phyloP scores from a whole-genome alignment of 192 early-diverging fungal genomes.

The Gamsiella multidivaricata region DNA sequence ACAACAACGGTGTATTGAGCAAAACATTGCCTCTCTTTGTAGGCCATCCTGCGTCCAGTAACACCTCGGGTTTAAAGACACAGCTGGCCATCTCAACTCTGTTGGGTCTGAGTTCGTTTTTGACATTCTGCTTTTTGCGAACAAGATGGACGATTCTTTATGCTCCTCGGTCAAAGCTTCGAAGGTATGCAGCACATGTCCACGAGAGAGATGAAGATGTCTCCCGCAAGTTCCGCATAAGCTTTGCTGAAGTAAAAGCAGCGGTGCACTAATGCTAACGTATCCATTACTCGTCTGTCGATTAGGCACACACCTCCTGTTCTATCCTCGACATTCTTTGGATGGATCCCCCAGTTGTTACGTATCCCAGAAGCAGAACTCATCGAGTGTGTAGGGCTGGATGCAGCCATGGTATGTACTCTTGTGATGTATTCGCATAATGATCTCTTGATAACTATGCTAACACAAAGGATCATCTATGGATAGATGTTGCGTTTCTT shows the following conservation, averaged over 20 bases:
- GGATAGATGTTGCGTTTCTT: conserved; percentile 67
- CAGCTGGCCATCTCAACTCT: conserved; percentile 39
- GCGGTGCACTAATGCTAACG: too few species aligned
- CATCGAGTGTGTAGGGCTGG: conserved; percentile 64
- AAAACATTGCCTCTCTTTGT: too few species aligned
- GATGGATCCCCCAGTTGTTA: conserved; percentile 64
- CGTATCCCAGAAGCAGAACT: conserved; percentile 56
- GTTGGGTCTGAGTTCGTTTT: conserved; percentile 37
- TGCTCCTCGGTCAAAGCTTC: conserved; percentile 53
- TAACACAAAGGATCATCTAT: not conserved
- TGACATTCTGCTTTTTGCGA: conserved; percentile 53
- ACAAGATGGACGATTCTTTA: conserved; percentile 54
- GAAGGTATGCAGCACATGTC: conserved; percentile 19
- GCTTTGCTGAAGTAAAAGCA: too few species aligned
- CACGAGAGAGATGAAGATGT: too few species aligned
- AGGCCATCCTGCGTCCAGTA: conserved; percentile 11
- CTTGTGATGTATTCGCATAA: not conserved
- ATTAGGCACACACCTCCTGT: conserved; percentile 58
- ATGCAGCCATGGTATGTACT: conserved; percentile 64
- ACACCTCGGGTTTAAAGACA: conserved; percentile 49
- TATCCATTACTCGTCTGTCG: not conserved
- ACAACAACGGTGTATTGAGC: too few species aligned
- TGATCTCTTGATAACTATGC: not conserved
- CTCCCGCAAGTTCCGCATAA: too few species aligned
- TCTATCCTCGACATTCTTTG: conserved; percentile 58